Base-by-base conservation (phyloP, 495 filamentous ascomycete genomes). In the Aspergillus carlsbadensis region DNA sequence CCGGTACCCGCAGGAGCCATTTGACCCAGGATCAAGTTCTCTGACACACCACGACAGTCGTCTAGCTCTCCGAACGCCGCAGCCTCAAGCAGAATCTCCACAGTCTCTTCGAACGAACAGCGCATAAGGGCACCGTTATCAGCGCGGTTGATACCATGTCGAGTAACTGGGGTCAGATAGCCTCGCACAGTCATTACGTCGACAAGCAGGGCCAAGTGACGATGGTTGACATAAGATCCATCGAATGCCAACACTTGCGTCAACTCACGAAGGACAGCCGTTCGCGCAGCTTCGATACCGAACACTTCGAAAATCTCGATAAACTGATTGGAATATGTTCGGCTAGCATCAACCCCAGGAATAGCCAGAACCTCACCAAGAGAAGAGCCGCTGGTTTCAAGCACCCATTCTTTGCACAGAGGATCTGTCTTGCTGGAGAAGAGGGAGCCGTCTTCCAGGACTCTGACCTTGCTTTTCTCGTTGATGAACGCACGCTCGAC, bases 31-130 rank as follows among this genome's bases (percentile, higher is more conserved):
- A 99, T 98, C 73, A 99, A 84, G 71, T 99, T 99, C 77, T 99
- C 94, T 1, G 93, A 97, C 21, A 99, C 90, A 77, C 94, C 94
- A 54, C 90, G 88, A 77, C 95, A 98, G 70, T 99, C 93, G 64
- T 99, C 94, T 17, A 98, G 81, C 70, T 99, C 94, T 66, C 94
- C 94, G 39, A 87, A 86, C 37, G 91, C 90, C 37, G 94, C 94
- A 35, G 94, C 94, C 56, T 99, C 94, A 26, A 97, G 81, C 22
- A 99, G 78, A 75, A 99, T 99, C 68, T 99, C 94, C 31, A 99
- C 94, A 0, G 94, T 99, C 65, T 99, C 95, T 75, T 99, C 94
- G 74, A 99, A 99, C 8, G 94, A 99, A 79, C 94, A 99, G 67
- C 94, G 87, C 94, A 99, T 99, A 64, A 99, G 78, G 2, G 94